phyloP scores from a whole-genome alignment of 2,329 filamentous ascomycete species.

The Colletotrichum falcatum region DNA sequence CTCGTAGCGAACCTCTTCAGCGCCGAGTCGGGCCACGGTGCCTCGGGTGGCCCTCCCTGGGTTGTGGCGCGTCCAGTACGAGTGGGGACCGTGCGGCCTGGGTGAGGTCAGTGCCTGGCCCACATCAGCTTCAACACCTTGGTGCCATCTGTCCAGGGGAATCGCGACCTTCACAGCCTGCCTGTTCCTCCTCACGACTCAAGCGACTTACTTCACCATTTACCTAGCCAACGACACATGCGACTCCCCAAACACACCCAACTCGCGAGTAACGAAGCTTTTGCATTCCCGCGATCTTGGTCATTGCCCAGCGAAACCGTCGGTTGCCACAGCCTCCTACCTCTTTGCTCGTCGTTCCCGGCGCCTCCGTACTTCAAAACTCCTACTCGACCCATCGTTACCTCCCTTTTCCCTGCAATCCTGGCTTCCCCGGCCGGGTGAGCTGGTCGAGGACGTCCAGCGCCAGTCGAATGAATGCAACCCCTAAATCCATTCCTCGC shows the following conservation, averaged over 20 bases:
- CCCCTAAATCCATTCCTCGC: conserved; percentile 98
- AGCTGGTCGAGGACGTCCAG: conserved; percentile 41
- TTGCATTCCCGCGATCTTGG: conserved; percentile 1
- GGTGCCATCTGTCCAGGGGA: conserved; percentile 36
- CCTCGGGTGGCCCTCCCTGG: conserved; percentile 9
- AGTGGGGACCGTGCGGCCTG: conserved; percentile 30
- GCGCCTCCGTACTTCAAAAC: conserved; percentile 21
- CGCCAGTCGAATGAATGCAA: conserved; percentile 73
- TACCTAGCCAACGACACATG: neutral
- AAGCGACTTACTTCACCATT: conserved; percentile 12
- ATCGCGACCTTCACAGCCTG: conserved; percentile 25
- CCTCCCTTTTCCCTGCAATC: conserved; percentile 35
- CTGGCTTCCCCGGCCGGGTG: conserved; percentile 39
- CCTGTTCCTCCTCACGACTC: conserved; percentile 18
- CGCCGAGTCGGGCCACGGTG: conserved; percentile 25
- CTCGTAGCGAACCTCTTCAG: conserved; percentile 34
- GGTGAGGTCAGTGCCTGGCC: conserved; percentile 40
- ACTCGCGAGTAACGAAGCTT: neutral
- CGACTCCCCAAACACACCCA: neutral
- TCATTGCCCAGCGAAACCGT: neutral
- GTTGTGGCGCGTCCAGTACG: conserved; percentile 12
- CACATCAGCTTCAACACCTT: conserved; percentile 39
- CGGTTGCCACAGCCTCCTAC: neutral
- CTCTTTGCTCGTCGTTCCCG: conserved; percentile 21
- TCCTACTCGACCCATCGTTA: conserved; percentile 7